phyloP scores from a whole-genome alignment of 2,329 filamentous ascomycete genomes.

The Venturia aucupariae region DNA sequence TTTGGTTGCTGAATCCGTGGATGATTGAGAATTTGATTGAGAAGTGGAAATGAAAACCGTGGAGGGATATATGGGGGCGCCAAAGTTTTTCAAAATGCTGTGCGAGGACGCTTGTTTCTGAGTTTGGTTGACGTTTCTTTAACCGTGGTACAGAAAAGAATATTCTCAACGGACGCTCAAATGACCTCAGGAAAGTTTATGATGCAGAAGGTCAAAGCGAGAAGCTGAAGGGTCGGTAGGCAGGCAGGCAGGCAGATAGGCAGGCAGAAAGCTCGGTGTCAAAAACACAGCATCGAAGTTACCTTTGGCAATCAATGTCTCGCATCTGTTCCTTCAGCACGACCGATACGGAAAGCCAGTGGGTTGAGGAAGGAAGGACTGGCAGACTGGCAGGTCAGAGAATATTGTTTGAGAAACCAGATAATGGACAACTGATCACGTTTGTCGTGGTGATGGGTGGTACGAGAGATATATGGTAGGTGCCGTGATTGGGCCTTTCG shows the following conservation, averaged over 20 bases:
- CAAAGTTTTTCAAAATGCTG: background rate
- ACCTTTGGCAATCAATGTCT: conserved; percentile 6
- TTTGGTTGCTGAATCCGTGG: background rate
- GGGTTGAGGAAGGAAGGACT: background rate
- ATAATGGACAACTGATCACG: background rate
- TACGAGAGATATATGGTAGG: background rate
- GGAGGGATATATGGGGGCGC: background rate
- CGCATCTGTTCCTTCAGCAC: background rate
- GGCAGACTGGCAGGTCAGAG: background rate
- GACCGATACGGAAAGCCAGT: background rate
- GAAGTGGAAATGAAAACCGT: background rate
- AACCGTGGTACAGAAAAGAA: conserved; percentile 5
- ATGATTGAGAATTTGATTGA: conserved; percentile 11
- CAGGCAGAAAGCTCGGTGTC: background rate
- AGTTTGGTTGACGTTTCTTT: background rate
- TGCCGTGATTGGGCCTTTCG: background rate
- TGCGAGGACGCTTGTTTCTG: background rate
- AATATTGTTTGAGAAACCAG: background rate
- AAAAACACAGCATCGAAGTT: conserved; percentile 2
- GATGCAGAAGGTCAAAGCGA: background rate
- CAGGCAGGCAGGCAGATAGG: no score
- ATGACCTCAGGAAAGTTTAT: background rate
- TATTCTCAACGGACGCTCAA: background rate
- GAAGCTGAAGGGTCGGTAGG: background rate
- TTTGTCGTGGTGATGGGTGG: background rate